Evolutionary conservation across 2,329 filamentous ascomycete genomes (phyloP), one percentile per base, ranked within the genome.

Genomic region (Epichloe elymi): DNA sequence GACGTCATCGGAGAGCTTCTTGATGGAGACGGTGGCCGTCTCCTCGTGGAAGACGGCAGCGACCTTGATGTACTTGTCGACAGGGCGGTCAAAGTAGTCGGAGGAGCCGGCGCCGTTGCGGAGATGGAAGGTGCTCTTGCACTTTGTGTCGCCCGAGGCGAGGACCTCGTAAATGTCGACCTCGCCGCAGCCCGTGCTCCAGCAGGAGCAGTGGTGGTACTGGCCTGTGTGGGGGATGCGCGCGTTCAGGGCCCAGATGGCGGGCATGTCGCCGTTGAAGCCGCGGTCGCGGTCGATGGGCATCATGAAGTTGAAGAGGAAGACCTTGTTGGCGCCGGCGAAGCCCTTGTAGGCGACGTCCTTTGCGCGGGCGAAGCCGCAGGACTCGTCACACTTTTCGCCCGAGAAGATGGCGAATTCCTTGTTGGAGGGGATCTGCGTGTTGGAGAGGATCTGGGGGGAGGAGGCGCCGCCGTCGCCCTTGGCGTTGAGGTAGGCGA

Each of bases 91-190:
- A 64, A 91, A 85, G 69, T 82, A 90, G 66, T 89, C 80, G 33
- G 78, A 81, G 62, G 81, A 79, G 49, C 85, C 84, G 36, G 78
- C 82, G 30, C 78, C 71, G 47, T 76, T 70, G 56, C 79, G 76
- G 55, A 74, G 69, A 67, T 89, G 85, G 59, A 88, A 72, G 15
- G 84, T 86, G 39, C 80, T 82, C 69, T 86, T 88, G 67, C 79
- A 78, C 60, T 79, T 79, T 42, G 70, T 74, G 63, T 83, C 79
- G 30, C 85, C 85, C 1, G 74, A 64, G 54, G 75, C 72, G 40
- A 90, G 77, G 23, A 86, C 74, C 68, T 90, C 86, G 60, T 84
- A 82, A 50, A 89, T 74, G 60, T 91, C 86, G 55, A 85, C 78
- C 68, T 91, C 86, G 59, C 84, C 85, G 62, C 86, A 89, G 38